Evolutionary conservation across 768 basidiomycete genomes (phyloP), one percentile per base, ranked within the genome.

Genomic region (Lepiota venenata): DNA sequence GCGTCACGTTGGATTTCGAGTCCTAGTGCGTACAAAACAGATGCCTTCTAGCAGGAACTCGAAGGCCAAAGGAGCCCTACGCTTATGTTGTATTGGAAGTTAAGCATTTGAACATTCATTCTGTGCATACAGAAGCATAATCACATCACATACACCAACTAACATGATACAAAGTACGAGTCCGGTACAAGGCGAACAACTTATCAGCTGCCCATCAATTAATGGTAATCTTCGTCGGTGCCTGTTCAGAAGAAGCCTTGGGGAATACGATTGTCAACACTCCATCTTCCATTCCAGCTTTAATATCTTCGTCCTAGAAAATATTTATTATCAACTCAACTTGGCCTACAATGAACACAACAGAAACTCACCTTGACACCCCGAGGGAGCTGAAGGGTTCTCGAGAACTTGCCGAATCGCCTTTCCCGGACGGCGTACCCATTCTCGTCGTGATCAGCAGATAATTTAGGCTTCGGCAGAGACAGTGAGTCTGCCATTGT

Each of bases 241-340:
- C 61, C 15, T 62, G 55, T 22, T 75, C 72, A 14, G 74, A 63
- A 7, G 67, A 63, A 16, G 68, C 64, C 66, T 78, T 82, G 4
- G 81, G 82, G 74, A 79, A 83, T 1, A 75, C 76, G 27, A 83
- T 68, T 9, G 69, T 77, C 58, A 83, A 61, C n/a, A 81, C 58
- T 1, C 82, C 81, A 49, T 78, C 66, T 36, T 81, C 78, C 74
- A 83, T 71, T 44, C 69, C 64, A 0, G 81, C 67, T 15, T 66
- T 66, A 38, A 69, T 60, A 20, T 67, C 61, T 0, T 64, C 64
- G 27, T 61, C 59, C 82, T 59, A 67, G 67, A 50, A 65, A 60
- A 39, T 43, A 37, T 15, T 16, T 3, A 10, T 43, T 37, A 46
- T 68, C 32, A 36, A 75, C 65, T 5, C 25, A 25, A 64, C 59